Evolutionary conservation across 441 rosid species (phyloP), one percentile per base, ranked within the genome.

Genomic region (Geranium incanum): DNA sequence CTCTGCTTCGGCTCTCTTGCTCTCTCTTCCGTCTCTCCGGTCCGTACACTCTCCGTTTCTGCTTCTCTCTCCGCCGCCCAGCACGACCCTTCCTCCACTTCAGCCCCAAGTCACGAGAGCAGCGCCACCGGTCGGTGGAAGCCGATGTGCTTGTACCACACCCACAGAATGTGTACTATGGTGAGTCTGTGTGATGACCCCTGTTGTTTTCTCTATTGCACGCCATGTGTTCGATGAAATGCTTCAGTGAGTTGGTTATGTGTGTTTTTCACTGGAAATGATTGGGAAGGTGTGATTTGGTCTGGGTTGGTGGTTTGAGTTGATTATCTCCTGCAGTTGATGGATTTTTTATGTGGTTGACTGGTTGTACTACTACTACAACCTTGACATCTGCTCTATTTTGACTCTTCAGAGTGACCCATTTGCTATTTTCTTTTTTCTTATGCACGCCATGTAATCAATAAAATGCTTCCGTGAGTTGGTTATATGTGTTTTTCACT

Each of bases 141-240:
- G 77, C 95, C 94, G 28, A 84, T 85, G 91, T 94, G 99, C 68
- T 77, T 94, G 91, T 90, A 94, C 79, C 75, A 80, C 83, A 82
- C 95, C 11, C 97, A 94, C 38, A 95, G 88, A 41, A 90, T 82
- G 74, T 94, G 99, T 79, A 84, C 87, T 68, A 88, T 71, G 97
- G 97, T 94, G 67, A 38, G 38, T 7, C 52, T 75, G 64, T 62
- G 6, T 9, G 6, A 8, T 5, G 28, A 60, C 65, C 45, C 6
- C 28, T 36, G 63, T 48, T 5, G 52, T 7, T 67, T 62, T 55
- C 11, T 11, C 6, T 66, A 23, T 6, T 64, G 72, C 72, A n/a
- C 12, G 12, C 64, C 38, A 74, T 36, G 43, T 74, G 77, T 74
- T 74, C 39, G 77, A 74, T 57, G 66, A 33, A 70, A 70, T 1